Conservation (phyloP, 352 stramenopile species). For the Phytophthora rubi region DNA sequence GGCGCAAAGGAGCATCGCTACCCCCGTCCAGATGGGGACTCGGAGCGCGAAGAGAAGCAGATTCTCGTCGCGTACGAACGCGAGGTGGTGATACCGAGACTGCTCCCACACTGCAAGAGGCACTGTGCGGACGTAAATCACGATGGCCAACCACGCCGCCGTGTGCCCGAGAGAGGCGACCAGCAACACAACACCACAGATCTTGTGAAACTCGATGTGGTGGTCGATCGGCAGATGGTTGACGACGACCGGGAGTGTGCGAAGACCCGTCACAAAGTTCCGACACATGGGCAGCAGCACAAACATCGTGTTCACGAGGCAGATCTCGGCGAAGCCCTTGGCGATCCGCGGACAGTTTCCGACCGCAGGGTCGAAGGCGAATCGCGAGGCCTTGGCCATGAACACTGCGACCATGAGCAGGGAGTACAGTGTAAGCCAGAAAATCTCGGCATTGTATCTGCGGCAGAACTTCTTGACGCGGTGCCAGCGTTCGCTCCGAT, state of each 20-base stretch:
- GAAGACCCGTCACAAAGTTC: constrained; percentile 65
- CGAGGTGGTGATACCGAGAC: constrained; percentile 53
- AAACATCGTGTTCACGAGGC: constrained; percentile 78
- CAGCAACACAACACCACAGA: constrained; percentile 77
- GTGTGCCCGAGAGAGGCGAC: constrained; percentile 64
- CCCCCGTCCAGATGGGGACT: constrained; percentile 69
- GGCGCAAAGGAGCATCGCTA: constrained; percentile 65
- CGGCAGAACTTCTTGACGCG: constrained; percentile 43
- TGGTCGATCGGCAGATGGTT: constrained; percentile 66
- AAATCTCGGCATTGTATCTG: constrained; percentile 60
- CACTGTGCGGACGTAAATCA: constrained; percentile 55
- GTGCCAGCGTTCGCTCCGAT: constrained; percentile 26
- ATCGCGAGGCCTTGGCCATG: constrained; percentile 49
- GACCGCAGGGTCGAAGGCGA: constrained; percentile 55
- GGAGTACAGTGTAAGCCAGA: constrained; percentile 57
- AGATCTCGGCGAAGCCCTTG: constrained; percentile 74
- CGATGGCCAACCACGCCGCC: constrained; percentile 57
- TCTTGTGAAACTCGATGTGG: constrained; percentile 77
- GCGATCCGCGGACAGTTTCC: constrained; percentile 62
- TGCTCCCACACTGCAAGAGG: constrained; percentile 45
- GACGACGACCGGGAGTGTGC: constrained; percentile 50
- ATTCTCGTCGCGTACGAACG: constrained; percentile 61
- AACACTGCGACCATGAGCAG: constrained; percentile 52
- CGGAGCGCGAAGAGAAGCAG: constrained; percentile 48
- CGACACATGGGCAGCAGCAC: constrained; percentile 80